Evolutionary conservation across 176 grass and related monocot species (phyloP), one percentile per base, ranked within the genome.

Genomic region (Rhynchospora breviuscula): DNA sequence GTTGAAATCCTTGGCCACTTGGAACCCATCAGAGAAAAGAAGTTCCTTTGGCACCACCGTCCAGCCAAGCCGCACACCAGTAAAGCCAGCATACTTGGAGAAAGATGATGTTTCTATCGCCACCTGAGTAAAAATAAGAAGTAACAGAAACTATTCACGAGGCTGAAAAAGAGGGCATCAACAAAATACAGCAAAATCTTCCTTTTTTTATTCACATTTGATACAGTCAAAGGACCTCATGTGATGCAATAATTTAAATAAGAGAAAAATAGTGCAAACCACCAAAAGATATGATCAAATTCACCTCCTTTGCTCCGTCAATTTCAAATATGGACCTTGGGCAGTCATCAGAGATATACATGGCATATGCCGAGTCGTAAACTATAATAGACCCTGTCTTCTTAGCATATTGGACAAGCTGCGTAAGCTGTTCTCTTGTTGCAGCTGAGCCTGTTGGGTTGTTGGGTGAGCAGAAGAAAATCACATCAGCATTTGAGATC

Each of bases 291-390:
- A 67, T 26, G 0, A 82, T 47, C 19, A 29, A 31, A 40, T 40
- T 29, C 47, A 95, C 93, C 89, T 99, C 96, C 79, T 90, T 99
- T 67, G 96, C 91, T 85, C 96, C 96, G 83, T 93, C 90, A 91
- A 95, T 99, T 87, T 93, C 93, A 93, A 85, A 99, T 78, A 99
- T 95, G 51, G 96, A 92, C 49, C 79, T 85, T 77, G 96, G 93
- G 59, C 86, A 40, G 35, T 75, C 70, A 75, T 75, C 70, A 52
- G 70, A 75, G 70, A 52, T 75, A 75, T 75, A 75, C 93, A 95
- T 93, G 19, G 96, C 96, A 93, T 95, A 99, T 68, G 96, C 96
- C 65, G 96, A 99, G 93, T 99, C 96, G 65, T 93, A 95, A 43
- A 99, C 80, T 83, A 95, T 99, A 61, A 99, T 95, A 14, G 90